Base-by-base conservation (phyloP, 2,329 filamentous ascomycete species). In the Fonsecaea pedrosoi region DNA sequence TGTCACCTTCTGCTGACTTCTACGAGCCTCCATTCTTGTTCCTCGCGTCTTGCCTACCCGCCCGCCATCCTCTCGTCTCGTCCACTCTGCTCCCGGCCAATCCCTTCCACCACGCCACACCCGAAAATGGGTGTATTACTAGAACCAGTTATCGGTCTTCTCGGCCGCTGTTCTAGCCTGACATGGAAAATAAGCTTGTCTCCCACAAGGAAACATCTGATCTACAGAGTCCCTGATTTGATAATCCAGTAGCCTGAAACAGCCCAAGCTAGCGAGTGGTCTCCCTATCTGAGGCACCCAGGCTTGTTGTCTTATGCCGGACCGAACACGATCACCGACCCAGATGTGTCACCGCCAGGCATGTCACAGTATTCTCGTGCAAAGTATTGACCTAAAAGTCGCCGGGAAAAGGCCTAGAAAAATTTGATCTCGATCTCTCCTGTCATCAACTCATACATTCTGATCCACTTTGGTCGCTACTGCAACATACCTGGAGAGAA, bases 21-120 rank as follows among this genome's bases (percentile, higher is more conserved):
- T 15, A 34, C 35, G 34, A 32, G 42, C 42, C 10, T 18, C 30
- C 21, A 21, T 65, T 25, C 62, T 58, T 53, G 25, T 25, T 25
- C 25, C 45, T 74, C 68, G 13, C 74, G 73, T 30, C 74, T 70
- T 4, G 74, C 70, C 56, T 68, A 25, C 25, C 25, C 25, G 25
- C 81, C 1, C 91, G 82, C 7, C 93, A 77, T 15, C 85, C 84
- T 70, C 93, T 88, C 38, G 90, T 86, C 75, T 97, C 96, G 2
- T 98, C 83, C n/a, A 25, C 18, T 18, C 48, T n/a, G 4, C 8
- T 6, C 13, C 12, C n/a, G 35, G 8, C 50, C 53, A 55, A 55
- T 55, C 53, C n/a, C 30, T 18, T 18, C 18, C 25, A 4, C n/a
- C 53, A 55, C 30, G 34, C 53, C 53, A 55, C 53, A 9, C 8